These are phyloP conservation scores for Cyclotella baltica DNA, from an alignment of 108 stramenopile genomes.

Conservation along the genomic window DNA sequence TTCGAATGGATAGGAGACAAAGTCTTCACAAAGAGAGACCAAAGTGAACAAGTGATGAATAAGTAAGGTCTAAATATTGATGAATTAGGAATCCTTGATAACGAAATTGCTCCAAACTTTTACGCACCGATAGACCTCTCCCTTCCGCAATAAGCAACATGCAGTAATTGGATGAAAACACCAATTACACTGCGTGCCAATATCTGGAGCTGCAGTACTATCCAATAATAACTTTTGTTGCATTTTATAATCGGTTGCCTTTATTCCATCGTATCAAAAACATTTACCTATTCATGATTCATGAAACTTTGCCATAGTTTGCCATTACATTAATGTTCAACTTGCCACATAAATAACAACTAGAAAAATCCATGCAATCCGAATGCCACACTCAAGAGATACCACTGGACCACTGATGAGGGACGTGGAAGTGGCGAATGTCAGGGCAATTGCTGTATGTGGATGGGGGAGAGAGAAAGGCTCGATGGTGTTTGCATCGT, in stretches of 20 bases:
- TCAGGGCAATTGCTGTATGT: not conserved
- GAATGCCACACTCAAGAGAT: conserved; percentile 61
- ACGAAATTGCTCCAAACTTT: not conserved
- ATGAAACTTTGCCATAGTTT: not conserved
- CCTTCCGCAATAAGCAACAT: conserved; percentile 60
- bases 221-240: conserved; percentile 62
- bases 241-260: conserved; percentile 77
- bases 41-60: not conserved
- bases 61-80: too few relatives aligned
- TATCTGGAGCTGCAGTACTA: conserved; percentile 65
- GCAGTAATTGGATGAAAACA: conserved; percentile 59
- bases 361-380: conserved; percentile 75
- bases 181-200: conserved; percentile 74
- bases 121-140: conserved; percentile 58
- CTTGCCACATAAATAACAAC: conserved; percentile 68
- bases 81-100: not conserved
- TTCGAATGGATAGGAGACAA: conserved; percentile 27
- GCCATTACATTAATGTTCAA: not conserved
- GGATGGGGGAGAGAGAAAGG: too few relatives aligned
- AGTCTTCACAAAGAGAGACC: conserved; percentile 10
- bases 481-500: too few relatives aligned
- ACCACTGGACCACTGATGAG: conserved; percentile 74
- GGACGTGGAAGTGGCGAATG: not conserved
- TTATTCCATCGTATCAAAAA: conserved; percentile 60
- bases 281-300: not conserved